Percentiles rank a stretch among this genome's conserved stretches.
Conservation (phyloP, 305 asterid genomes). For the Fraxinus latifolia region DNA sequence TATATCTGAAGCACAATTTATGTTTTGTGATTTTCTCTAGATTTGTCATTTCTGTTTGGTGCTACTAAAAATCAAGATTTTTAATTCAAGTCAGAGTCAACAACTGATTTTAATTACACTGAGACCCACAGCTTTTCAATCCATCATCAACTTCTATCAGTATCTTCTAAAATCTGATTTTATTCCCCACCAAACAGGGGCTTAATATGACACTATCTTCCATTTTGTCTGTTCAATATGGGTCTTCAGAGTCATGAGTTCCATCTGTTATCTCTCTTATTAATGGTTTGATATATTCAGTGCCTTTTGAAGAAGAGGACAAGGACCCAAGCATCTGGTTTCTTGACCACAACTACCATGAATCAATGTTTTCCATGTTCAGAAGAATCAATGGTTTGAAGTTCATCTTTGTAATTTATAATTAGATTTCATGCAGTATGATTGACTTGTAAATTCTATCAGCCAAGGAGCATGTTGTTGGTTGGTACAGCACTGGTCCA, state of each 20-base stretch:
- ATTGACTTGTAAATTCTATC: conserved; percentile 25
- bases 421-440: conserved; percentile 13
- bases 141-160: too few species aligned
- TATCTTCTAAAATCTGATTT: too few species aligned
- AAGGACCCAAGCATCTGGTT: conserved; percentile 90
- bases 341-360: conserved; percentile 93
- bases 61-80: too few species aligned
- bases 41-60: background rate
- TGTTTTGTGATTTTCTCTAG: background rate
- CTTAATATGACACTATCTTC: background rate
- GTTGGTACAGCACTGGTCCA: conserved; percentile 98
- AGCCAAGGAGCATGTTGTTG: conserved; percentile 98
- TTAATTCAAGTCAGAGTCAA: too few species aligned
- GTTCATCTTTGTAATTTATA: conserved; percentile 10
- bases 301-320: conserved; percentile 95
- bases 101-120: too few species aligned
- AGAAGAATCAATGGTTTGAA: conserved; percentile 76
- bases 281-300: conserved; percentile 39
- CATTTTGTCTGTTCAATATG: background rate
- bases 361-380: conserved; percentile 89
- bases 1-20: background rate
- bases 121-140: too few species aligned
- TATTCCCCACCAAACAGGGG: too few species aligned
- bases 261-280: conserved; percentile 15
- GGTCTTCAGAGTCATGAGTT: background rate